Conservation (phyloP, 495 filamentous ascomycete species). For the Zalerion maritima region DNA sequence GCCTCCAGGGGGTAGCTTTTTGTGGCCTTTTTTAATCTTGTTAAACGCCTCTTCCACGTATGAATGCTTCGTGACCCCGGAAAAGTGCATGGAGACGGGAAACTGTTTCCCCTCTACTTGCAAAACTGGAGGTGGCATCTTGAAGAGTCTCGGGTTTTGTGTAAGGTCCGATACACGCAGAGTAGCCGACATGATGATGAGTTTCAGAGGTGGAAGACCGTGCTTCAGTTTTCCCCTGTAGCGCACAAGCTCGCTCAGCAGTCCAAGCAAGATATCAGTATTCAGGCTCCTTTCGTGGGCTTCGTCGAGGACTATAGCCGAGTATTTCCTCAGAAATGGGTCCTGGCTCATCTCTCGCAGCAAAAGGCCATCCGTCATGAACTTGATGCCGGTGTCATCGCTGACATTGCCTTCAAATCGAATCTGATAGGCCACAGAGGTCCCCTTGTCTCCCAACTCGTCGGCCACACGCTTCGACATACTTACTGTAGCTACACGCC, state of each 20-base stretch:
- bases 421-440: constrained; percentile 79
- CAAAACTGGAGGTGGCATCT: constrained; percentile 64
- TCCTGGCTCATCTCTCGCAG: constrained; percentile 84
- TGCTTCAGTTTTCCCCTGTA: constrained; percentile 38
- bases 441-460: constrained; percentile 59
- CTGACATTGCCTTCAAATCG: constrained; percentile 77
- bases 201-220: constrained; percentile 67
- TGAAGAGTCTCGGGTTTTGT: constrained; percentile 67
- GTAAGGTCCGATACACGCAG: constrained; percentile 81
- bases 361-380: constrained; percentile 97
- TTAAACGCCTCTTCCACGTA: constrained; percentile 80
- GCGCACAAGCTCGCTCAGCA: constrained; percentile 81
- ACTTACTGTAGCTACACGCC: constrained; percentile 83
- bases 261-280: constrained; percentile 91
- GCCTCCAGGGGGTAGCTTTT: constrained; percentile 77
- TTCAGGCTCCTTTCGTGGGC: constrained; percentile 96
- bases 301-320: constrained; percentile 87
- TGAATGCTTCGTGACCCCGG: constrained; percentile 66
- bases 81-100: constrained; percentile 78
- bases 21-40: constrained; percentile 80
- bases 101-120: constrained; percentile 92
- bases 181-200: constrained; percentile 98
- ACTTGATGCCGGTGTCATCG: constrained; percentile 86
- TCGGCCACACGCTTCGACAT: constrained; percentile 86
- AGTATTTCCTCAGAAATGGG: constrained; percentile 84